A percentile compares a stretch with the other conserved stretches of the same genome.
Conservation (phyloP, 192 early-diverging fungal genomes). For the Backusella liffmaniae region DNA sequence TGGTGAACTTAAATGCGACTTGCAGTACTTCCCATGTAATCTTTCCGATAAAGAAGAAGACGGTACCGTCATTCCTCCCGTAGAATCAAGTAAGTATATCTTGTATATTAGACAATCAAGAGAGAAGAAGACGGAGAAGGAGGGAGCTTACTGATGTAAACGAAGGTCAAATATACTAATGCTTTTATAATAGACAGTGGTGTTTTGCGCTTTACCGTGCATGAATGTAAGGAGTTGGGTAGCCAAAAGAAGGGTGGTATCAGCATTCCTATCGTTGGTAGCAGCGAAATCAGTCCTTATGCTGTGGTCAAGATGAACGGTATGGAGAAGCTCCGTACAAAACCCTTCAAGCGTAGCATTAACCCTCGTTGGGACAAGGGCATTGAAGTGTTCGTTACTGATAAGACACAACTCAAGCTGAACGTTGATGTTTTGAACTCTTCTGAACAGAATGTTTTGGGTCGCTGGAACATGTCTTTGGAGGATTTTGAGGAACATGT, state of each 20-base stretch:
- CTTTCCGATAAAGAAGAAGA: conserved; percentile 37
- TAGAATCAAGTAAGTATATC: conserved; percentile 47
- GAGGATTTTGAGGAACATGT: conserved; percentile 32
- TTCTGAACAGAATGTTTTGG: conserved; percentile 44
- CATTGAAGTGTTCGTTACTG: conserved; percentile 70
- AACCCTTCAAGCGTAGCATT: conserved; percentile 66
- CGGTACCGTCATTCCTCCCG: conserved; percentile 39
- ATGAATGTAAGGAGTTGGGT: conserved; percentile 67
- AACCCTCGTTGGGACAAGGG: conserved; percentile 80
- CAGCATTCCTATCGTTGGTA: conserved; percentile 36
- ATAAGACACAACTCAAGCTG: conserved; percentile 60
- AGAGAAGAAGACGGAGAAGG: not conserved
- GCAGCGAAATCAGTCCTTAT: conserved; percentile 43
- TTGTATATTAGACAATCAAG: not conserved
- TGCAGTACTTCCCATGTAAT: conserved; percentile 41
- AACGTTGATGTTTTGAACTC: conserved; percentile 61
- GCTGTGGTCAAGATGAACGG: conserved; percentile 59
- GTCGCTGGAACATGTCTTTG: conserved; percentile 33
- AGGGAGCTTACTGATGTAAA: not conserved
- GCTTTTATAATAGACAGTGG: conserved; percentile 50
- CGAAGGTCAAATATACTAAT: not conserved
- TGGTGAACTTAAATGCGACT: conserved; percentile 41
- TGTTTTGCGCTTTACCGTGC: conserved; percentile 64
- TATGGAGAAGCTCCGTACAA: conserved; percentile 51
- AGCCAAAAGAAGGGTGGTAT: conserved; percentile 34